A percentile compares a stretch with the other conserved stretches of the same genome.
Evolutionary conservation across 2,329 filamentous ascomycete genomes (phyloP).

Genomic region (Fusarium sp.): DNA sequence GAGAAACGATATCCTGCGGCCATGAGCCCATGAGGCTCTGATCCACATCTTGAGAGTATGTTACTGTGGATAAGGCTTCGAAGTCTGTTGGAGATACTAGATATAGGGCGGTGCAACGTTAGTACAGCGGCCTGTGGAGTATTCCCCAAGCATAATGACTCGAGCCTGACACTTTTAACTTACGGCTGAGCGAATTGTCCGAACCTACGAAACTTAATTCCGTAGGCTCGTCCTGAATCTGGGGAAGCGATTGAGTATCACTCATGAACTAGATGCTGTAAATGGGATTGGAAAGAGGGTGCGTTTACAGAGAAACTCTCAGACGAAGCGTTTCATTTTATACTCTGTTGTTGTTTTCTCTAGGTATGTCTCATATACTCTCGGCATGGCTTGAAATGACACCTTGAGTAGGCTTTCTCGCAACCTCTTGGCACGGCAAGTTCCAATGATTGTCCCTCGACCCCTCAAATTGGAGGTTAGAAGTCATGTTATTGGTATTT

Average conservation of each 20-base stretch:
- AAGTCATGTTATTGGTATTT: constrained; percentile 14
- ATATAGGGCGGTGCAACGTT: constrained; percentile 4
- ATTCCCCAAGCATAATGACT: constrained; percentile 16
- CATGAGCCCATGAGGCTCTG: neutral
- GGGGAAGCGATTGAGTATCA: neutral
- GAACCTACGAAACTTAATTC: constrained; percentile 23
- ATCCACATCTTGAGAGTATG: constrained; percentile 7
- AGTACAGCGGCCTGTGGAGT: constrained; percentile 11
- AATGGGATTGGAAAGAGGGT: neutral
- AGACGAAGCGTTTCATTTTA: constrained; percentile 16
- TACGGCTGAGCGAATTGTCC: constrained; percentile 24
- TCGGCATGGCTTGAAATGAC: constrained; percentile 3
- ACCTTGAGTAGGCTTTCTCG: constrained; percentile 1
- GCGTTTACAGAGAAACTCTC: neutral
- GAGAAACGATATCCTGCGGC: neutral
- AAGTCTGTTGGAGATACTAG: constrained; percentile 14
- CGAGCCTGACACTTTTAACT: constrained; percentile 24
- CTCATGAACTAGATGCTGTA: constrained; percentile 16
- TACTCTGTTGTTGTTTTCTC: neutral
- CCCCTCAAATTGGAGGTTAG: constrained; percentile 15
- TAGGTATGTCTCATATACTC: neutral
- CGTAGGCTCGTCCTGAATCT: constrained; percentile 24
- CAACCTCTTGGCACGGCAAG: neutral
- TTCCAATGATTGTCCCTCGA: constrained; percentile 14
- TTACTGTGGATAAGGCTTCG: neutral